Base-by-base conservation (phyloP, 2,329 filamentous ascomycete species). In the Diaporthe sp. region DNA sequence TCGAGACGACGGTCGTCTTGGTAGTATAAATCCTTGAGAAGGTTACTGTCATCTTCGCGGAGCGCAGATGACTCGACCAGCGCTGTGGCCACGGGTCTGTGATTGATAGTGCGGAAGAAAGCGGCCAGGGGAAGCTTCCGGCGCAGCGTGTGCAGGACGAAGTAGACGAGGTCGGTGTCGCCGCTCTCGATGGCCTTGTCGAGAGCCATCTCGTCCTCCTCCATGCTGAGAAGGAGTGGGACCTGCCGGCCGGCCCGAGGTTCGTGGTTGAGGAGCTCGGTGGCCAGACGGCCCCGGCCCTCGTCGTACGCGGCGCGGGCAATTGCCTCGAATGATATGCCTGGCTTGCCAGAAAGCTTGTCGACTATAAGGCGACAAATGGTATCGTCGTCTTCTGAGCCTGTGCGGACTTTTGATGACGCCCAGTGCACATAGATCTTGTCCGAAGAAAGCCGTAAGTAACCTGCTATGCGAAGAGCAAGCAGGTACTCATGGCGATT, bases 341-440 rank as follows among this genome's bases (percentile, higher is more conserved):
- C 97, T 0, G 93, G 92, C 81, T 97, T 98, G 47, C 94, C 95
- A 1, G 93, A 91, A 0, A 99, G 88, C 79, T 95, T 94, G 78
- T 95, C 92, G 13, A 98, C 96, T 19, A 99, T 94, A 69, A 96
- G 88, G 42, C 91, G 90, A 82, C 96, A 98, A 55, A 98, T 94
- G 1, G 92, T 91, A 59, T 97, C 95, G 80, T 98, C 97, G 75
- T 97, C 93, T 76, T 95, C 95, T 0, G 92, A 89, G 0, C 96
- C 96, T 3, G 93, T 86, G 35, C 95, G 94, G 5, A 98, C 96
- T 82, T 98, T 99, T 81, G 97, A 93, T 25, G 94, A 96, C 1
- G 97, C 97, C 97, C 97, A 99, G 81, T 98, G 96, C 1, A 98
- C 95, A 79, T 98, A 98, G 74, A 99, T 97, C 71, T 92, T 91